These are phyloP conservation scores for Anacardium occidentale DNA, from an alignment of 345 rosid genomes.

Conservation along the genomic window DNA sequence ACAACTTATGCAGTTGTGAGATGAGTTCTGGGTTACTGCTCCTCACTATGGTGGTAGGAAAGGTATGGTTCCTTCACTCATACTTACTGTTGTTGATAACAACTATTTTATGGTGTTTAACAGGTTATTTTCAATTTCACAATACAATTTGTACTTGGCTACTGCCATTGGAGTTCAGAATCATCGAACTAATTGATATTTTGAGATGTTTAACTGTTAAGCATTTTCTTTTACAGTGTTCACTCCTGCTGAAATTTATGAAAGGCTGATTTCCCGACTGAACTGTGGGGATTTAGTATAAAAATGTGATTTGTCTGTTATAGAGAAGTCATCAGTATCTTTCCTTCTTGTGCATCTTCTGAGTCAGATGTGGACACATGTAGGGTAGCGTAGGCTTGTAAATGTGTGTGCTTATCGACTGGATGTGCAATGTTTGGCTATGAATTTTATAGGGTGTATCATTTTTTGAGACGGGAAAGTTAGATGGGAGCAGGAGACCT, in stretches of 20 bases:
- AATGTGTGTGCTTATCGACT: background rate
- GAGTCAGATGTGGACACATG: background rate
- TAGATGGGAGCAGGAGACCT: background rate
- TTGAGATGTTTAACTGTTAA: too few relatives aligned
- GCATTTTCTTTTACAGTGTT: background rate
- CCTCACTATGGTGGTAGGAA: constrained; percentile 79
- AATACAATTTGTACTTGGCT: background rate
- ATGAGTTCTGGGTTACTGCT: constrained; percentile 84
- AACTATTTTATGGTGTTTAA: background rate
- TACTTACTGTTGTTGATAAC: background rate
- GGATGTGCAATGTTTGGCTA: background rate
- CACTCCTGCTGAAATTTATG: background rate
- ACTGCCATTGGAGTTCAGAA: background rate
- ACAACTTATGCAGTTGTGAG: constrained; percentile 63
- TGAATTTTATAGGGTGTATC: background rate
- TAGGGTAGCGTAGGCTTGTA: background rate
- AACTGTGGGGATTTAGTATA: background rate
- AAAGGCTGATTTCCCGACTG: background rate
- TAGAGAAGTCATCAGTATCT: background rate
- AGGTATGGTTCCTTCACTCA: constrained; percentile 37
- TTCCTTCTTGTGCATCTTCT: background rate
- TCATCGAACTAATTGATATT: background rate
- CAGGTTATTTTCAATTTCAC: background rate
- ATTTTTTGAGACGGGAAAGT: background rate
- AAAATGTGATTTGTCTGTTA: too few relatives aligned